Base-by-base conservation (phyloP, 2,329 filamentous ascomycete species). In the Curvularia lunata region DNA sequence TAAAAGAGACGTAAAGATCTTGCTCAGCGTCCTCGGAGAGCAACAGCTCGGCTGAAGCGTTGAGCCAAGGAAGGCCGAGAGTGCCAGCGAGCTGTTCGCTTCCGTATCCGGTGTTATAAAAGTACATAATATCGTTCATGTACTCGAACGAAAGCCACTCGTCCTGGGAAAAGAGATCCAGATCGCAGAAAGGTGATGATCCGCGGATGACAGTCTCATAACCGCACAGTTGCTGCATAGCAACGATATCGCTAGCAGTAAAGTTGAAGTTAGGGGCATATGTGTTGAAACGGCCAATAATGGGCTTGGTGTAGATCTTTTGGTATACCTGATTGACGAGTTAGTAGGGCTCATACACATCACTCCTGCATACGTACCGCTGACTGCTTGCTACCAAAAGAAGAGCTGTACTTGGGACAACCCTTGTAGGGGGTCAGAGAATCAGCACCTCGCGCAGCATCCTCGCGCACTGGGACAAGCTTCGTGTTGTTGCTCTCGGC, bases 111-210 rank as follows among this genome's bases (percentile, higher is more conserved):
- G 82, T 74, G 73, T 89, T 90, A 74, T 87, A 85, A 68, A 86
- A 84, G 69, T 88, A 89, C 66, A 83, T 82, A 61, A 89, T 76
- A 61, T 89, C 86, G 61, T 86, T 86, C 12, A 83, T 81, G 68
- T 89, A 89, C 72, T 89, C 86, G 76, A 86, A 89, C 2, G 79
- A 79, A n/a, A 89, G 83, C 86, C 86, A 88, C 60, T 88, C 86
- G 62, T 86, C 82, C 0, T 85, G 80, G 1, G 80, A 78, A 68
- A 89, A 88, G 12, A 88, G 78, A 16, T 83, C 79, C 0, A 85
- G 78, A 52, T 84, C 81, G 75, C 86, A 89, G 71, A 88, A 88
- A 0, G 82, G 82, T 0, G 86, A 88, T 45, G 80, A 82, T 2
- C 86, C 86, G 0, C 82, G 82, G 58, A 88, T 87, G 18, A 88